Percentiles rank a stretch among this genome's conserved stretches.
These are phyloP conservation scores for Mallotus nudiflorus DNA, from an alignment of 345 rosid genomes.

Conservation along the genomic window DNA sequence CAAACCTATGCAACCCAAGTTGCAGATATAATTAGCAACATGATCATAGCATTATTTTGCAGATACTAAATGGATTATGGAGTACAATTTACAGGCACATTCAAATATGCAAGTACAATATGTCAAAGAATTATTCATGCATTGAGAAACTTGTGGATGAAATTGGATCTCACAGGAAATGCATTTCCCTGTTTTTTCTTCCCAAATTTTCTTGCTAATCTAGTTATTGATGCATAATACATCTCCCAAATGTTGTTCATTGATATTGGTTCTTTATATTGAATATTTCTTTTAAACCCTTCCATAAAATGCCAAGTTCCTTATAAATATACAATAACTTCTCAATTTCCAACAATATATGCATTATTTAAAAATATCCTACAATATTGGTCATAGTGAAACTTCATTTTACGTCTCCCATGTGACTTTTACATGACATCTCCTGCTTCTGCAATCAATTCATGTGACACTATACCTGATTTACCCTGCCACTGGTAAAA, in stretches of 20 bases:
- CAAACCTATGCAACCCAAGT: slow-evolving; percentile 57
- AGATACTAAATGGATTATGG: neutral
- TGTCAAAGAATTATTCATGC: neutral
- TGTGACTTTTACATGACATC: neutral
- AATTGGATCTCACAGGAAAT: neutral
- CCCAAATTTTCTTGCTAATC: neutral
- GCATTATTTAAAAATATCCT: neutral
- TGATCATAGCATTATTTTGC: neutral
- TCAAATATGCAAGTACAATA: neutral
- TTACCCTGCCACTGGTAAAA: neutral
- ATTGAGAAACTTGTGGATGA: neutral
- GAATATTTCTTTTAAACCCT: neutral
- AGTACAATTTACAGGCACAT: neutral
- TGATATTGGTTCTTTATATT: neutral
- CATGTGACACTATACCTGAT: neutral
- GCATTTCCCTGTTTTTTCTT: neutral
- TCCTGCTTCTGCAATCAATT: neutral
- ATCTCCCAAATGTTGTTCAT: neutral
- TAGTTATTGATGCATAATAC: neutral
- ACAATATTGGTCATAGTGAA: neutral
- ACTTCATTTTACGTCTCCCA: neutral
- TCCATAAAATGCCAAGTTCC: neutral
- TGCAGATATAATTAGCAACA: slow-evolving; percentile 23
- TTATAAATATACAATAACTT: neutral
- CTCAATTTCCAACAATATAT: neutral